These are phyloP conservation scores for Phytophthora pisi DNA, from an alignment of 352 stramenopile species.

Conservation along the genomic window DNA sequence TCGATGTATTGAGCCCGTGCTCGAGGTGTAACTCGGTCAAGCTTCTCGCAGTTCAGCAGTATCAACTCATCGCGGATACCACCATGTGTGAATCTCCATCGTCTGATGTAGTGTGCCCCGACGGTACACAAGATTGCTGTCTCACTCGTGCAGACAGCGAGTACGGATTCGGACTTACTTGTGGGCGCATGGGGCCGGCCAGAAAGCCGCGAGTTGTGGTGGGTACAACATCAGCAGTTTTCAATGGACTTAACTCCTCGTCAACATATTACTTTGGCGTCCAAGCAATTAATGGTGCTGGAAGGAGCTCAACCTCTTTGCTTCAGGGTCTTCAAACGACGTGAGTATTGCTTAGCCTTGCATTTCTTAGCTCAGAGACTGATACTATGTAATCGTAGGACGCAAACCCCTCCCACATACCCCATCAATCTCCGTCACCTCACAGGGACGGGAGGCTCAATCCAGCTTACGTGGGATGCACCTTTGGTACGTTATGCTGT, in stretches of 20 bases:
- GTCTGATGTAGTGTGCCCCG: conserved; percentile 30
- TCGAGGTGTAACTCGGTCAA: conserved; percentile 39
- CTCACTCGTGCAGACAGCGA: conserved; percentile 30
- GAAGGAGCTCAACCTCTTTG: conserved; percentile 35
- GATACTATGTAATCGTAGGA: conserved; percentile 22
- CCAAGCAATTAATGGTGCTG: conserved; percentile 49
- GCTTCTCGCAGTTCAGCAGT: conserved; percentile 27
- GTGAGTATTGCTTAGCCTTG: conserved; percentile 28
- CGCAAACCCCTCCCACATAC: conserved; percentile 43
- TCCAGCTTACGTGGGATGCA: conserved; percentile 47
- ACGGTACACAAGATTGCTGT: conserved; percentile 53
- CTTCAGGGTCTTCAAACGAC: conserved; percentile 42
- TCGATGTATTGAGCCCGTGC: conserved; percentile 24
- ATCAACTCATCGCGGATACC: conserved; percentile 20
- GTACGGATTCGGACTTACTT: conserved; percentile 29
- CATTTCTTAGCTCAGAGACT: neutral
- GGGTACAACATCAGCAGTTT: conserved; percentile 43
- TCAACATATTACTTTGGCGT: conserved; percentile 63
- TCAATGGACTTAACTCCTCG: conserved; percentile 50
- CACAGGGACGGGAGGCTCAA: conserved; percentile 46
- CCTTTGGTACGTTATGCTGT: conserved; percentile 40
- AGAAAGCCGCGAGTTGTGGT: conserved; percentile 30
- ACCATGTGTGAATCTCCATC: conserved; percentile 26
- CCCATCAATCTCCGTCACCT: conserved; percentile 34
- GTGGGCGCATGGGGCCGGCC: conserved; percentile 18